Conservation (phyloP, 1,284 basidiomycete species). For the Cryptococcus floricola region DNA sequence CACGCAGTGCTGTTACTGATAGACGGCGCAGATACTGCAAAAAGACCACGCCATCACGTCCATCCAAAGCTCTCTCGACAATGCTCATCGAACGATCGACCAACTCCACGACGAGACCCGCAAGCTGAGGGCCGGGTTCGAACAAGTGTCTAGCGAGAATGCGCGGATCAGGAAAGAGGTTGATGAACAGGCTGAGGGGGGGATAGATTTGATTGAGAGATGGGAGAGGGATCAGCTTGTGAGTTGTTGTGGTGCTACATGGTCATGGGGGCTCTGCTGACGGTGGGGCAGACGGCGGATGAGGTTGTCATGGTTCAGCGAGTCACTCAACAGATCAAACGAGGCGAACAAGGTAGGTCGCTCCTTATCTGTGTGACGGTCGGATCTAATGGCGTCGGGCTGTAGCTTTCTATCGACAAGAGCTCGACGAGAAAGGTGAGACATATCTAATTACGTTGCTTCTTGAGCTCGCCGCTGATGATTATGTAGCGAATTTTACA, state of each 20-base stretch:
- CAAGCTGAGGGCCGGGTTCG: neutral
- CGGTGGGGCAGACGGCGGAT: neutral
- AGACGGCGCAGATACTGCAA: neutral
- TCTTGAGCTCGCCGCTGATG: too few species aligned
- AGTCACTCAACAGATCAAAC: neutral
- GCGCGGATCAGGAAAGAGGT: neutral
- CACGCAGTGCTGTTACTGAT: too few species aligned
- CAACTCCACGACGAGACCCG: neutral
- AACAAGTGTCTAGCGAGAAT: neutral
- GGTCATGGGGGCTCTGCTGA: neutral
- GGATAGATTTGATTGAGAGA: neutral
- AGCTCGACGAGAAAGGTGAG: conserved; percentile 2
- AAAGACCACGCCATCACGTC: neutral
- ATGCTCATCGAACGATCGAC: neutral
- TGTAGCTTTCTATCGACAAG: conserved; percentile 1
- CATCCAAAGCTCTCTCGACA: neutral
- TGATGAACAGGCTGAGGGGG: neutral
- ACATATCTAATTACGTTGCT: neutral
- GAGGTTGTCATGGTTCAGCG: conserved; percentile 1
- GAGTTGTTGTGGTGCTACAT: neutral
- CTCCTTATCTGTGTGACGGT: neutral
- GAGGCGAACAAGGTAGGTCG: neutral
- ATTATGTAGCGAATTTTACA: neutral
- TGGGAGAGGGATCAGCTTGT: conserved; percentile 3
- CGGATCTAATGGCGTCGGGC: neutral